Base-by-base conservation (phyloP, 192 early-diverging fungal genomes). In the Linnemannia exigua region DNA sequence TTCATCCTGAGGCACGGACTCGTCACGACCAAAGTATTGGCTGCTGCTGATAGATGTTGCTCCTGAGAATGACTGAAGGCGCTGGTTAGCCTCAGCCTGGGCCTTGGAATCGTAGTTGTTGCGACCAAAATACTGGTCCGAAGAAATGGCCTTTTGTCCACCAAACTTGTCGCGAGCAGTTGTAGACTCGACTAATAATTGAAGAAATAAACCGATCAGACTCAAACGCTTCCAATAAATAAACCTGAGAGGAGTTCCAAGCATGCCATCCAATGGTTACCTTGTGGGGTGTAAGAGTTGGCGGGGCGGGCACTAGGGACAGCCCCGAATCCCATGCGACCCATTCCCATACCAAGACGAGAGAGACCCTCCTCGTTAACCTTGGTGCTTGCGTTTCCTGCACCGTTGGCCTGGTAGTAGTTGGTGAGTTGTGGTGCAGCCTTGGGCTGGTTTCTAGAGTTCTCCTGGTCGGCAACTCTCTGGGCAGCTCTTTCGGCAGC, bases 91-190 rank as follows among this genome's bases (percentile, higher is more conserved):
- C 33, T 95, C 93, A 7, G 91, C 77, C 14, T 88, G 77, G 0
- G 90, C 84, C 28, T 89, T 87, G 15, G 91, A 88, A 83, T 96
- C 95, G 71, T 94, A 94, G 14, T 89, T 79, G 47, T 92, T 91
- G 28, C 96, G 94, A 5, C 93, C 95, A 93, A 98, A 98, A 88
- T 94, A 98, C 90, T 97, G 95, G 82, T 98, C 97, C 28, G 95
- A 95, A 37, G 96, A 97, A 72, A 99, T 98, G 36, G 95, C 91
- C 87, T 96, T 97, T 66, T 97, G 95, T 67, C 85, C 91, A 9
- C 91, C 91, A 81, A 99, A 98, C 76, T 95, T 92, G 63, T 97
- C 94, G n/a, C 91, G 88, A 5, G 96, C 94, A 35, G 92, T 90
- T 6, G 88, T 89, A 8, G 74, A 41, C 41, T 94, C 93, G 17